Evolutionary conservation across 768 basidiomycete species (phyloP).

Genomic region (Trametes villosa): DNA sequence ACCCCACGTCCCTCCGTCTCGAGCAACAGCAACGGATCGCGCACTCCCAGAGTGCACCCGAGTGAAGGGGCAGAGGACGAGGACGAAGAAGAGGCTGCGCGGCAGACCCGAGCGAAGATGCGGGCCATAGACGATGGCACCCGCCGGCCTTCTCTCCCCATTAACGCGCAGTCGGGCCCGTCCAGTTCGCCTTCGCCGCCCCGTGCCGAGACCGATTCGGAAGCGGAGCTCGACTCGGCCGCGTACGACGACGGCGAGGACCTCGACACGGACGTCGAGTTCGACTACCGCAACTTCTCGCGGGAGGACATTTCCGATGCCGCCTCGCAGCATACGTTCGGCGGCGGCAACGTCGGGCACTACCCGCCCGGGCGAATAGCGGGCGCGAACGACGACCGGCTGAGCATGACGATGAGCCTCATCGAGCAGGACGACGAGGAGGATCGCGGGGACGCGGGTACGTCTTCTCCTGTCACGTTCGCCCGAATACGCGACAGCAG

Average conservation of each 20-base stretch:
- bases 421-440: constrained; percentile 28
- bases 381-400: constrained; percentile 27
- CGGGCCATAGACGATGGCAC: constrained; percentile 49
- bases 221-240: constrained; percentile 25
- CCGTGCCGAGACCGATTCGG: constrained; percentile 17
- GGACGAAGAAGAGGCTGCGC: constrained; percentile 40
- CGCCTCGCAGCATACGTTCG: constrained; percentile 55
- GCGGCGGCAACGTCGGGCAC: constrained; percentile 36
- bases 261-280: constrained; percentile 40
- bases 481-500: constrained; percentile 18
- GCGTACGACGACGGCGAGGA: constrained; percentile 29
- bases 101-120: constrained; percentile 43
- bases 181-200: constrained; percentile 12
- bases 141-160: constrained; percentile 45
- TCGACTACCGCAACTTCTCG: constrained; percentile 31
- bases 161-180: constrained; percentile 33
- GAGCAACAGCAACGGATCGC: constrained; percentile 26
- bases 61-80: constrained; percentile 39
- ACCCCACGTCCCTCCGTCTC: constrained; percentile 52
- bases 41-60: constrained; percentile 40
- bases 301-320: constrained; percentile 43
- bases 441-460: constrained; percentile 9
- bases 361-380: constrained; percentile 14
- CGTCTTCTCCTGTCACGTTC: constrained; percentile 21
- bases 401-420: constrained; percentile 46